Evolutionary conservation across 495 filamentous ascomycete species (phyloP).

Genomic region (Glutinoglossum americanum): DNA sequence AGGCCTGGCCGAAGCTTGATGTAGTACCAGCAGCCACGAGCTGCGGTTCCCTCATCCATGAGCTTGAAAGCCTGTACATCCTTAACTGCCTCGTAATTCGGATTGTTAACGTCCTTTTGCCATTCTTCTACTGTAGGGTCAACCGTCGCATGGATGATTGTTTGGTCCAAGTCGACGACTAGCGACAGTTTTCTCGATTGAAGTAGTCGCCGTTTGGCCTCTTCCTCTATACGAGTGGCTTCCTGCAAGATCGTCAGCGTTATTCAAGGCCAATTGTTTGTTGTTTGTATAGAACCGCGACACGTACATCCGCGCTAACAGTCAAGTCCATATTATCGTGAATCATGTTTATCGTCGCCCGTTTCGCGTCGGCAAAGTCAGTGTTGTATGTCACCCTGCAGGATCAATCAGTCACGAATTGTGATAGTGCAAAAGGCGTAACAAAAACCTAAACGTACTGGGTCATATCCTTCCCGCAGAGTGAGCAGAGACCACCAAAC

Average conservation of each 20-base stretch:
- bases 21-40: slow-evolving; percentile 74
- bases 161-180: slow-evolving; percentile 94
- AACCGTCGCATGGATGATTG: slow-evolving; percentile 94
- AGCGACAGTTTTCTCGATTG: slow-evolving; percentile 63
- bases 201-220: slow-evolving; percentile 65
- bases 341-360: slow-evolving; percentile 79
- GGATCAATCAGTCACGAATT: neutral
- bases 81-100: slow-evolving; percentile 79
- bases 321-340: slow-evolving; percentile 72
- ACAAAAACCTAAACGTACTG: slow-evolving; percentile 24
- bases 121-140: slow-evolving; percentile 93
- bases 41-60: slow-evolving; percentile 55
- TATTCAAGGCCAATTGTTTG: neutral
- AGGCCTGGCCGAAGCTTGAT: slow-evolving; percentile 95
- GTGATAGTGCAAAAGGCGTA: neutral
- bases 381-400: slow-evolving; percentile 35
- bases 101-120: slow-evolving; percentile 69
- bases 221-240: slow-evolving; percentile 61
- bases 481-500: slow-evolving; percentile 69
- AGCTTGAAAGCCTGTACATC: slow-evolving; percentile 76
- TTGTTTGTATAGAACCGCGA: neutral
- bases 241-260: slow-evolving; percentile 44
- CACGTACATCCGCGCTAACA: slow-evolving; percentile 21
- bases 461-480: slow-evolving; percentile 97
- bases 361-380: slow-evolving; percentile 37